phyloP scores from a whole-genome alignment of 2,329 filamentous ascomycete species.

The Didymella pinodella region DNA sequence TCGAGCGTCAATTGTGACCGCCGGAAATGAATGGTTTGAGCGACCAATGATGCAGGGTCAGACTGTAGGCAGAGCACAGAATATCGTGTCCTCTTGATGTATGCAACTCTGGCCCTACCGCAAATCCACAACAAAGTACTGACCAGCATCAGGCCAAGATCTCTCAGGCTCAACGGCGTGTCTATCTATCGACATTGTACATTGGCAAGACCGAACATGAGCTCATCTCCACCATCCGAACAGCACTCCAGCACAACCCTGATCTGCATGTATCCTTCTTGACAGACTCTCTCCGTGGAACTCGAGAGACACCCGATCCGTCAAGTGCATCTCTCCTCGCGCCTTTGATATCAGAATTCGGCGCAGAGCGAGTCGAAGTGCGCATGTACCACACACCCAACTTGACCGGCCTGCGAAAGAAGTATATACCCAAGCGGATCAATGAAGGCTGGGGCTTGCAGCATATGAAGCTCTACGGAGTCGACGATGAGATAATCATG shows the following conservation, averaged over 20 bases:
- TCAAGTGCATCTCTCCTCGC: conserved; percentile 89
- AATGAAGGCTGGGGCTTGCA: conserved; percentile 99
- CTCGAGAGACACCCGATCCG: conserved; percentile 83
- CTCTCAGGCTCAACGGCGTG: conserved; percentile 74
- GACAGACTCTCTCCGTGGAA: conserved; percentile 90
- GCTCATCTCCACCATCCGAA: conserved; percentile 78
- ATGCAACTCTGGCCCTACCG: neutral
- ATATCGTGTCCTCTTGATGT: neutral
- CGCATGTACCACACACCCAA: conserved; percentile 99
- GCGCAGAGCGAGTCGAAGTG: conserved; percentile 82
- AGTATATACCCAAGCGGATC: conserved; percentile 83
- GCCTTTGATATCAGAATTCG: conserved; percentile 84
- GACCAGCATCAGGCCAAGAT: conserved; percentile 68
- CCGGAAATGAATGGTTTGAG: neutral
- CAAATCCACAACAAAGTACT: conserved; percentile 5
- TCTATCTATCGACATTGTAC: conserved; percentile 96
- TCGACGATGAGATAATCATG: conserved; percentile 94
- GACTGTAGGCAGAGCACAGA: neutral
- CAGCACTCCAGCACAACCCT: conserved; percentile 77
- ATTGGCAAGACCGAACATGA: conserved; percentile 94
- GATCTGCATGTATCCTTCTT: conserved; percentile 84
- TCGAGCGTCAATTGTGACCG: neutral
- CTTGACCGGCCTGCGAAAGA: conserved; percentile 84
- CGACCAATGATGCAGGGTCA: neutral
- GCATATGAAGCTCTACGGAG: conserved; percentile 98